Evolutionary conservation across 140 eudicot genomes (phyloP), one percentile per base, ranked within the genome.

Genomic region (Senecio squalidus): DNA sequence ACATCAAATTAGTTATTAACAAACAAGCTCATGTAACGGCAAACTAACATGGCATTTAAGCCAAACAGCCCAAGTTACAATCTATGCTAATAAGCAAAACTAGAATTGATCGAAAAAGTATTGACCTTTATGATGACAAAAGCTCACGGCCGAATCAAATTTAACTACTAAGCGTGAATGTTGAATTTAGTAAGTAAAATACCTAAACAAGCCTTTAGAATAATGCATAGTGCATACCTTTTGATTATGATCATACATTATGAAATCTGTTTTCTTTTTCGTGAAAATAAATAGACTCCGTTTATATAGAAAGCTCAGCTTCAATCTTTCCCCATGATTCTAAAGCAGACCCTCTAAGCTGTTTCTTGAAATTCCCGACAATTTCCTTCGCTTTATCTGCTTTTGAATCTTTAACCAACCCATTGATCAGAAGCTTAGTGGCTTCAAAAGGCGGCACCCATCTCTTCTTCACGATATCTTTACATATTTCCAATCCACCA

Each of bases 371-470:
- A 62, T 31, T 49, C 8, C 62, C 71, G 1, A 75, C 78, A 20
- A 74, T 74, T 48, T 75, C 75, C 36, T 50, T 74, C 0, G 85
- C 81, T 48, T 33, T 67, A 20, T 79, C 77, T 3, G 61, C 60
- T 53, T 74, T 79, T 1, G 75, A 79, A 21, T 48, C 25, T 40
- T 74, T 58, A 13, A 75, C 81, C 43, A 79, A 79, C 13, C 78
- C 76, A 22, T 71, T 57, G 47, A 74, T 74, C 55, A 79, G 73
- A 70, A 70, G 58, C 70, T 54, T 64, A n/a, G 79, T 70, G 60
- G 75, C 81, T 69, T 75, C 75, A 66, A 71, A 75, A 1, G 85
- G 78, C 53, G 77, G 83, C 60, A 74, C 70, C 80, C 81, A 74
- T 21, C 46, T 74, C 69, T 70, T 79, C 63, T 66, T 36, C 2